Evolutionary conservation across 2,329 filamentous ascomycete species (phyloP), one percentile per base, ranked within the genome.

Genomic region (Emydomyces testavorans): DNA sequence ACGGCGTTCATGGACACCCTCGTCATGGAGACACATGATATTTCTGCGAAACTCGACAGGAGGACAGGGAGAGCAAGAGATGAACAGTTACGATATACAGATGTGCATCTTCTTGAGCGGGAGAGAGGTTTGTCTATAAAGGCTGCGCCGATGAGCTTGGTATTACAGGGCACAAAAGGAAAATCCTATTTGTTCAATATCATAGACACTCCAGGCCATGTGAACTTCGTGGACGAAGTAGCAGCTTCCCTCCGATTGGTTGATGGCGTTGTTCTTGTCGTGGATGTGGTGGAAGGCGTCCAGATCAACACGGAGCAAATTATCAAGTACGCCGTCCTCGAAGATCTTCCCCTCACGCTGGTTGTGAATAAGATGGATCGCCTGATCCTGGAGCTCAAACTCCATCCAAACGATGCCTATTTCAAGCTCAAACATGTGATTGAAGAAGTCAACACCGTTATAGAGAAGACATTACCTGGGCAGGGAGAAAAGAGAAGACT

Each of bases 351-450:
- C 1, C 69, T 98, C 56, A 92, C 87, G 0, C 71, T 98, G 52
- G 80, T 98, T 48, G 77, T 98, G 68, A 98, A 96, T 75, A 98
- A 98, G 71, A 83, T 98, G 80, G 92, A 98, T 59, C 81, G 92
- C 20, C 71, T 98, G 51, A 94, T 98, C 53, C 69, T 98, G 38
- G 92, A 98, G 68, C 73, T 98, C 43, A 94, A 94, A 65, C 75
- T 98, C 11, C 92, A 92, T 1, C 92, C 92, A 1, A 86, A 82
- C 55, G 92, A 98, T 62, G 92, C 92, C 10, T 98, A 98, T 70
- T 96, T 95, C 75, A 98, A 98, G 73, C 74, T 98, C 47, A 96
- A 95, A 69, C 89, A 96, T 64, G 88, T 95, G n/a, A 80, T 98
- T 46, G 92, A 98, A 65, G 87, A 96, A 66, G 89, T 98, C 66